A percentile compares a stretch with the other conserved stretches of the same genome.
Evolutionary conservation across 805 yeast species (phyloP).

Genomic region (Hanseniaspora singularis): DNA sequence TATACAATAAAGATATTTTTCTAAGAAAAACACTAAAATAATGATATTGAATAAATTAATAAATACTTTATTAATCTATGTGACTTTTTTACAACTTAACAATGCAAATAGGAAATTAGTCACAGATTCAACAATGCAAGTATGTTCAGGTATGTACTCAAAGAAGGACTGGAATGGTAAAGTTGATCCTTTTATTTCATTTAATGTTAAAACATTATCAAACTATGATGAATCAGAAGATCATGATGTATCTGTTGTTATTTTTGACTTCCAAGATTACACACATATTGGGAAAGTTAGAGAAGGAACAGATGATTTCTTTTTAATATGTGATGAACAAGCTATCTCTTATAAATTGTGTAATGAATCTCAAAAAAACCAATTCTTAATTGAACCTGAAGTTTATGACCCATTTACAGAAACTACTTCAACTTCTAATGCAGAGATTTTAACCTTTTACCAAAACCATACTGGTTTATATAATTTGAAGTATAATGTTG

Average conservation of each 20-base stretch:
- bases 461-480: slow-evolving; percentile 49
- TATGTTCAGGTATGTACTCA: slow-evolving; percentile 84
- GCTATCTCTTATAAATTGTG: slow-evolving; percentile 54
- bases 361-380: slow-evolving; percentile 40
- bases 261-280: slow-evolving; percentile 76
- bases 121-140: slow-evolving; percentile 43
- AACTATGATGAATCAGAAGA: slow-evolving; percentile 26
- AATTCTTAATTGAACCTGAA: slow-evolving; percentile 45
- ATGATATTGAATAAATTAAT: neutral
- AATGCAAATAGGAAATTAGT: slow-evolving; percentile 37
- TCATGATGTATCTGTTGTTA: slow-evolving; percentile 47
- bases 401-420: slow-evolving; percentile 35
- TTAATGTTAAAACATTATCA: slow-evolving; percentile 31
- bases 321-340: slow-evolving; percentile 63
- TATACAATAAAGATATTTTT: no score
- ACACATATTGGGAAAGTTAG: slow-evolving; percentile 48
- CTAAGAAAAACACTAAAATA: neutral
- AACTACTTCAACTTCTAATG: slow-evolving; percentile 40
- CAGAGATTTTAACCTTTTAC: slow-evolving; percentile 45
- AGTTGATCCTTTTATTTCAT: slow-evolving; percentile 47
- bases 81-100: slow-evolving; percentile 6
- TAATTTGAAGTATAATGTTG: slow-evolving; percentile 51
- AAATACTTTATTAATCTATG: neutral
- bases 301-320: slow-evolving; percentile 27
- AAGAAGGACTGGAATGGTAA: slow-evolving; percentile 80